Percentiles rank a stretch among this genome's conserved stretches.
Evolutionary conservation across 2,329 filamentous ascomycete species (phyloP).

Genomic region (Scolecobasidium constrictum): DNA sequence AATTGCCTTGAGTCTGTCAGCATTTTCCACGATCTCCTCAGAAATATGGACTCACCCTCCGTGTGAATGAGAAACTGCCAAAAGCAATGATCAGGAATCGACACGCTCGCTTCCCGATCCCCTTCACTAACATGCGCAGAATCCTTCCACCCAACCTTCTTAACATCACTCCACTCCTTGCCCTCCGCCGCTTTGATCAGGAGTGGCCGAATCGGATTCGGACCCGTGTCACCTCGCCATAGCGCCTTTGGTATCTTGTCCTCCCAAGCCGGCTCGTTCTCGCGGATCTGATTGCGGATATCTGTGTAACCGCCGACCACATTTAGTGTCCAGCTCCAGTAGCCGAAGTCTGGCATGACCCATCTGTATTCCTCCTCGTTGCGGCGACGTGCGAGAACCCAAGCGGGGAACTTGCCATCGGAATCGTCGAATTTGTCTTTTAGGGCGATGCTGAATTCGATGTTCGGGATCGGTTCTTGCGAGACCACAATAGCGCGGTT

Average conservation of each 20-base stretch:
- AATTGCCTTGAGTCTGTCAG: slow-evolving; percentile 1
- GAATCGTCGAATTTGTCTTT: slow-evolving; percentile 10
- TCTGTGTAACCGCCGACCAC: slow-evolving; percentile 13
- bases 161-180: slow-evolving; percentile 20
- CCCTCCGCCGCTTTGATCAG: slow-evolving; percentile 16
- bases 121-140: neutral
- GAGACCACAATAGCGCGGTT: slow-evolving; percentile 42
- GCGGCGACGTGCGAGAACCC: slow-evolving; percentile 11
- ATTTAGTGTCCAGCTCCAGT: slow-evolving; percentile 13
- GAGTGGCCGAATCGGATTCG: slow-evolving; percentile 18
- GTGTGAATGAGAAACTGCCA: slow-evolving; percentile 15
- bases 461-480: slow-evolving; percentile 38
- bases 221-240: slow-evolving; percentile 23
- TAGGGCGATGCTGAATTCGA: slow-evolving; percentile 42
- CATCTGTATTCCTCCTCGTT: slow-evolving; percentile 12
- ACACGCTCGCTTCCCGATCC: slow-evolving; percentile 14
- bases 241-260: slow-evolving; percentile 17
- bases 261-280: slow-evolving; percentile 13
- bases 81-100: slow-evolving; percentile 18
- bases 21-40: neutral
- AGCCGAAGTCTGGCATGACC: slow-evolving; percentile 16
- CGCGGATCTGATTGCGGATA: slow-evolving; percentile 11
- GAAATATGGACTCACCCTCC: slow-evolving; percentile 11
- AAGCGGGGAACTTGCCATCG: slow-evolving; percentile 5
- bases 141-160: slow-evolving; percentile 17